Conservation (phyloP, 345 rosid genomes). For the Pistacia vera region DNA sequence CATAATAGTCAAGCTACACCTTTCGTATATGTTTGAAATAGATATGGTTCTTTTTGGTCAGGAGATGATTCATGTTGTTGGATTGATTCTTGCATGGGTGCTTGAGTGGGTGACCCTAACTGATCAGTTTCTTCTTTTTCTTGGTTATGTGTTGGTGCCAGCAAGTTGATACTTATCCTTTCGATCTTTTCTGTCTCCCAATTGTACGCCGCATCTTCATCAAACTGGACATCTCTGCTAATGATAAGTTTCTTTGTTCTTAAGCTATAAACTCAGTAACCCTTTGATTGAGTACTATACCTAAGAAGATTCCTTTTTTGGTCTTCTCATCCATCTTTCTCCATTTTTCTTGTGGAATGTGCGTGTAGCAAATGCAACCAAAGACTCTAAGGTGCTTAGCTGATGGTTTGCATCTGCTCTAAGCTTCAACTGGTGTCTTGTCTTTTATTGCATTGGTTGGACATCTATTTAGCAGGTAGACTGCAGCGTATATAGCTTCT, state of each 20-base stretch:
- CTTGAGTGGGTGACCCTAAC: no score
- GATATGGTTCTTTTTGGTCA: no score
- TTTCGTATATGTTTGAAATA: no score
- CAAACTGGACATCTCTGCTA: neutral
- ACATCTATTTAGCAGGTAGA: neutral
- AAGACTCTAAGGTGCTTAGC: neutral
- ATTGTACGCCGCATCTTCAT: neutral
- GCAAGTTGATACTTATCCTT: no score
- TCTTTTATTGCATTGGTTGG: neutral
- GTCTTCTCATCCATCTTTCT: neutral
- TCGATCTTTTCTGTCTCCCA: neutral
- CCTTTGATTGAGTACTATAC: neutral
- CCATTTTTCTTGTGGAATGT: neutral
- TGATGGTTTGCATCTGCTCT: neutral
- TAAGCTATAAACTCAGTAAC: neutral
- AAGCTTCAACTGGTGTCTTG: neutral
- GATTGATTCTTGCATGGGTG: no score
- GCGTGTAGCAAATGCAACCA: neutral
- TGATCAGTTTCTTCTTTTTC: no score
- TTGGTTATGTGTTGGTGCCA: no score
- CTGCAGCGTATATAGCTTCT: neutral
- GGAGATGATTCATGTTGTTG: no score
- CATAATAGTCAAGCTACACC: neutral
- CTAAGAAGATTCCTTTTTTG: neutral
- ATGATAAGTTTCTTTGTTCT: neutral